A percentile compares a stretch with the other conserved stretches of the same genome.
Conservation (phyloP, 2,329 filamentous ascomycete species). For the Teratosphaeriaceae sp. region DNA sequence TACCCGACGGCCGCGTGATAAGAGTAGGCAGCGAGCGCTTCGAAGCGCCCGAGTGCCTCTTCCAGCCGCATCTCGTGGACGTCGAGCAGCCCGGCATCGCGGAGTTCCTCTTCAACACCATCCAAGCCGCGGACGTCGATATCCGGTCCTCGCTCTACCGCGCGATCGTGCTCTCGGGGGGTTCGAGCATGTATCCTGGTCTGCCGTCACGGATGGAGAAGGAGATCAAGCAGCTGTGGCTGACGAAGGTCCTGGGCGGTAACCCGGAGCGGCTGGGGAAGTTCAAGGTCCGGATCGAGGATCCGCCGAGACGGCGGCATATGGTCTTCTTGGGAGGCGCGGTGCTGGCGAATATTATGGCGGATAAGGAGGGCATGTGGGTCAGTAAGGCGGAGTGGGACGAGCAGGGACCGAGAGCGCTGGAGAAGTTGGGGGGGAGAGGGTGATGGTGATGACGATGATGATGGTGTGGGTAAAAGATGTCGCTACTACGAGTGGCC, state of each 20-base stretch:
- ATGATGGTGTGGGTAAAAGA: too few relatives aligned
- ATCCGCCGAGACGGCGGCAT: conserved; percentile 99
- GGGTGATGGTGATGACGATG: too few relatives aligned
- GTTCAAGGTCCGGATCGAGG: conserved; percentile 99
- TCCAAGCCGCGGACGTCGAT: conserved; percentile 99
- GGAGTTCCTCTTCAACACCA: conserved; percentile 99
- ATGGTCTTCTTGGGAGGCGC: conserved; percentile 99
- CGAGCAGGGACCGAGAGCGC: conserved; percentile 74
- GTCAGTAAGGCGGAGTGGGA: conserved; percentile 96
- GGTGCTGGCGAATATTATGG: conserved; percentile 97
- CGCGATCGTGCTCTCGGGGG: conserved; percentile 99
- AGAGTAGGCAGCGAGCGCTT: conserved; percentile 99
- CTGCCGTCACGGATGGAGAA: conserved; percentile 99
- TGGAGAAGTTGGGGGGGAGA: conserved; percentile 91
- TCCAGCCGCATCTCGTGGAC: conserved; percentile 97
- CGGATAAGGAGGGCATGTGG: conserved; percentile 99
- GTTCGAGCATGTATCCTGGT: conserved; percentile 99
- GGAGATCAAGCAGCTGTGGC: conserved; percentile 99
- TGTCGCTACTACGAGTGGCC: too few relatives aligned
- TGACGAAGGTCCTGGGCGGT: conserved; percentile 92
- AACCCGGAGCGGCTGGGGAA: conserved; percentile 91
- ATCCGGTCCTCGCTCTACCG: conserved; percentile 99
- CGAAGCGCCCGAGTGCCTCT: conserved; percentile 98
- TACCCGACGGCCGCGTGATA: conserved; percentile 99
- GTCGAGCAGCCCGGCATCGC: conserved; percentile 98